Percentiles rank a stretch among this genome's conserved stretches.
Evolutionary conservation across 768 basidiomycete species (phyloP).

Genomic region (Termitomyces sp.): DNA sequence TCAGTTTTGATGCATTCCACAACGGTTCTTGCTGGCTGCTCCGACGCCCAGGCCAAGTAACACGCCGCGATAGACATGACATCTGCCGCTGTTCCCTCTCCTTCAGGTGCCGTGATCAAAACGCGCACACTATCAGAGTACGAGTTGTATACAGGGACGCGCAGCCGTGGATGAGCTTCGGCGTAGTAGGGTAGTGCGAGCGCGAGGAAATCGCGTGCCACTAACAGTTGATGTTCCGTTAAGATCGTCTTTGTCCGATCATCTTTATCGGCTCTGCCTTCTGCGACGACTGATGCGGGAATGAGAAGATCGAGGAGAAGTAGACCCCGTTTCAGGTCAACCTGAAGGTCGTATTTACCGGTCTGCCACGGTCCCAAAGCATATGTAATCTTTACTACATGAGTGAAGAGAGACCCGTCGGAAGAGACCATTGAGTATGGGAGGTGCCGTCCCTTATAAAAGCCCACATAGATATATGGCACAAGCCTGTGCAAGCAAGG

Average conservation of each 20-base stretch:
- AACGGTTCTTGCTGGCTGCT: constrained; percentile 13
- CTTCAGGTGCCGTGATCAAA: constrained; percentile 16
- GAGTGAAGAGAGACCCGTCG: constrained; percentile 17
- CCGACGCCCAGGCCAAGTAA: constrained; percentile 20
- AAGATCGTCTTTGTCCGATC: constrained; percentile 16
- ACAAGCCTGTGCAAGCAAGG: constrained; percentile 16
- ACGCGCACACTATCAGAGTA: constrained; percentile 12
- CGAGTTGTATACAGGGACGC: neutral
- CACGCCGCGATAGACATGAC: constrained; percentile 19
- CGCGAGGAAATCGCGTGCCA: constrained; percentile 37
- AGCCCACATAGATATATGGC: constrained; percentile 17
- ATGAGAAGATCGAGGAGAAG: constrained; percentile 11
- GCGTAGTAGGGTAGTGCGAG: constrained; percentile 30
- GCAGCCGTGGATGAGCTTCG: constrained; percentile 7
- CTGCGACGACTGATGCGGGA: constrained; percentile 1
- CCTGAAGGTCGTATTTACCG: constrained; percentile 7
- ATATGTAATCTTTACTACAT: constrained; percentile 18
- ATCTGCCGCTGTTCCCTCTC: constrained; percentile 14
- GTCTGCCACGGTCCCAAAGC: neutral
- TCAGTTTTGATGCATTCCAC: constrained; percentile 17
- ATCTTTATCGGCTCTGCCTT: neutral
- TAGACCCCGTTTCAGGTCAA: constrained; percentile 11
- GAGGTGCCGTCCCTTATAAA: constrained; percentile 9
- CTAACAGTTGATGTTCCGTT: constrained; percentile 27
- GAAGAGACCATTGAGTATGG: constrained; percentile 10